These are phyloP conservation scores for Alternaria sp. DNA, from an alignment of 2,329 filamentous ascomycete species.

Conservation along the genomic window DNA sequence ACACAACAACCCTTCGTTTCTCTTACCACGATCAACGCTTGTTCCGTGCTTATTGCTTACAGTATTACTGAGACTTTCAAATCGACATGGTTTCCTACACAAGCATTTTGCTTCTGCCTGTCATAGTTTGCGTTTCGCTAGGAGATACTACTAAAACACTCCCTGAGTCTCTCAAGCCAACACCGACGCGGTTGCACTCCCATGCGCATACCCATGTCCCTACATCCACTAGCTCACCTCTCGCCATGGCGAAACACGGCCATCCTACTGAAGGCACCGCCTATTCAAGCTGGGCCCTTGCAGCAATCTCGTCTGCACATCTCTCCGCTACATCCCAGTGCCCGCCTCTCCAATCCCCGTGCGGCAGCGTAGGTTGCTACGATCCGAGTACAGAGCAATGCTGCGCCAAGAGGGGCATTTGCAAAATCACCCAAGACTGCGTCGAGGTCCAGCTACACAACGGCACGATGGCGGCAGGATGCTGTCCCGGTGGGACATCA, in stretches of 20 bases:
- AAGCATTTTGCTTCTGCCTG: not conserved
- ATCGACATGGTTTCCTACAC: not conserved
- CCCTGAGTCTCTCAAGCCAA: not conserved
- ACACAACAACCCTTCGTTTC: too few relatives aligned
- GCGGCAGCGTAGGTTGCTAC: not conserved
- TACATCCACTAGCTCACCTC: too few relatives aligned
- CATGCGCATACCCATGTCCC: not conserved
- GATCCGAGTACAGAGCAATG: not conserved
- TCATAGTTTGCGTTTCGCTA: not conserved
- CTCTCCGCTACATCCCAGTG: not conserved
- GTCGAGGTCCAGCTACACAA: not conserved
- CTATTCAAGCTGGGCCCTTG: not conserved
- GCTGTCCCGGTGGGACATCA: not conserved
- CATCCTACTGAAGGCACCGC: not conserved
- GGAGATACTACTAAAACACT: not conserved
- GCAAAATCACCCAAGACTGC: not conserved
- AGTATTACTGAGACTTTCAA: not conserved
- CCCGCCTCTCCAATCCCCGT: not conserved
- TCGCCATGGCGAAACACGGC: not conserved
- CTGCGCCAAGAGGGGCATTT: not conserved
- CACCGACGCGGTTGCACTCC: not conserved
- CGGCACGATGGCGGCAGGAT: not conserved
- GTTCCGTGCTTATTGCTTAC: not conserved
- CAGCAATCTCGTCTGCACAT: not conserved
- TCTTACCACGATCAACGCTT: not conserved